Evolutionary conservation across 352 stramenopile species (phyloP), one percentile per base, ranked within the genome.

Genomic region (Phytopythium oedochilum): DNA sequence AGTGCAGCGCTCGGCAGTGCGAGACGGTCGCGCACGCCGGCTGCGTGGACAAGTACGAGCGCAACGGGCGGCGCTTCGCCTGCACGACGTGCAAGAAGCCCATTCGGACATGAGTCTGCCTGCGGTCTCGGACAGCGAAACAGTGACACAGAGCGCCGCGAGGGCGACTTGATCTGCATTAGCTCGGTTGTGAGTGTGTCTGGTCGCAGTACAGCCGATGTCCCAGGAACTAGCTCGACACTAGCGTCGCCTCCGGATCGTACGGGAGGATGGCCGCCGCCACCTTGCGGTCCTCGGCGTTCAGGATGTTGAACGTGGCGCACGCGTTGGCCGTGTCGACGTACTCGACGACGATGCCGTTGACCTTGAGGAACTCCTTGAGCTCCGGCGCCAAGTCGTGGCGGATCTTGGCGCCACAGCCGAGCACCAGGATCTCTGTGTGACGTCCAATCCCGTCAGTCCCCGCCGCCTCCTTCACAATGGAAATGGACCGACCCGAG

Each of bases 221-320:
- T 15, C 7, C 7, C 11, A 11, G 15, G 10, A 6, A 36, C 29
- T 34, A 43, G 34, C 12, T 45, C 15, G 35, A 44, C 15, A 11
- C 28, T 5, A 53, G 51, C 15, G 43, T 49, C 2, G 68, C 68
- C 31, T 86, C 53, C n/a, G 79, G 58, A 38, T 90, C 78, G 55
- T 66, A 75, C 3, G 86, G 83, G 12, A 96, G 57, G 49, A 96
- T 75, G n/a, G 83, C 85, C 12, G 83, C 86, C 8, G 73, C 86
- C 22, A 96, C 76, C 42, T 79, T 71, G 56, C 86, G 81, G 62
- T 94, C 86, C 56, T 96, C 85, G n/a, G 83, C 83, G 69, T 94
- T 96, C n/a, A 96, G 67, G 60, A 96, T 89, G 58, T 96, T 96
- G 66, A 94, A 96, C n/a, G 85, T 96, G 42, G 85, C 82, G 51